Percentiles rank a stretch among this genome's conserved stretches.
Conservation (phyloP, 2,329 filamentous ascomycete genomes). For the Calonectria hongkongensis region DNA sequence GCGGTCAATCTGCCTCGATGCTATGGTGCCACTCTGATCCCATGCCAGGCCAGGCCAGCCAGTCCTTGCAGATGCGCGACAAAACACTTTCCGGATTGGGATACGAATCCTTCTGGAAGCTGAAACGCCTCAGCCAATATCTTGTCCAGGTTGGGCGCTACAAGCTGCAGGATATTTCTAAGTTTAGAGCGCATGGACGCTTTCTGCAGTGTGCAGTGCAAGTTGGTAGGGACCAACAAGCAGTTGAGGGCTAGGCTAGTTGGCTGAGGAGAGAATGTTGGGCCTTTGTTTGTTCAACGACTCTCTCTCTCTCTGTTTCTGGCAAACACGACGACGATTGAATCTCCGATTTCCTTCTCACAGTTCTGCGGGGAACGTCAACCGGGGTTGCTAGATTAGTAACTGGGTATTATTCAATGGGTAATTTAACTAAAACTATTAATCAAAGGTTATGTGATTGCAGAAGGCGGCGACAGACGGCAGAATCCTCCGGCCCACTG, state of each 20-base stretch:
- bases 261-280: too few species aligned
- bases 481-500: conserved; percentile 9
- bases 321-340: background rate
- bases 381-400: conserved; percentile 6
- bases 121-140: conserved; percentile 17
- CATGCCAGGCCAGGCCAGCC: conserved; percentile 4
- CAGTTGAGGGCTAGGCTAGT: too few species aligned
- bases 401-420: conserved; percentile 8
- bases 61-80: conserved; percentile 9
- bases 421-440: conserved; percentile 26
- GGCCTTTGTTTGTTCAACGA: too few species aligned
- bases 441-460: conserved; percentile 18
- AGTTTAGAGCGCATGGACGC: background rate
- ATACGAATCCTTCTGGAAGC: conserved; percentile 23
- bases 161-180: conserved; percentile 11
- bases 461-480: background rate
- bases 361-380: background rate
- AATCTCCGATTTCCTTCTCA: background rate
- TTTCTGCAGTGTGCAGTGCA: background rate
- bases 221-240: background rate
- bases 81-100: conserved; percentile 26
- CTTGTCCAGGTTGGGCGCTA: conserved; percentile 5
- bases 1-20: conserved; percentile 19
- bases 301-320: too few species aligned
- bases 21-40: conserved; percentile 20